Evolutionary conservation across 1,139 yeast species (phyloP), one percentile per base, ranked within the genome.

Genomic region (Wickerhamiella pararugosa): DNA sequence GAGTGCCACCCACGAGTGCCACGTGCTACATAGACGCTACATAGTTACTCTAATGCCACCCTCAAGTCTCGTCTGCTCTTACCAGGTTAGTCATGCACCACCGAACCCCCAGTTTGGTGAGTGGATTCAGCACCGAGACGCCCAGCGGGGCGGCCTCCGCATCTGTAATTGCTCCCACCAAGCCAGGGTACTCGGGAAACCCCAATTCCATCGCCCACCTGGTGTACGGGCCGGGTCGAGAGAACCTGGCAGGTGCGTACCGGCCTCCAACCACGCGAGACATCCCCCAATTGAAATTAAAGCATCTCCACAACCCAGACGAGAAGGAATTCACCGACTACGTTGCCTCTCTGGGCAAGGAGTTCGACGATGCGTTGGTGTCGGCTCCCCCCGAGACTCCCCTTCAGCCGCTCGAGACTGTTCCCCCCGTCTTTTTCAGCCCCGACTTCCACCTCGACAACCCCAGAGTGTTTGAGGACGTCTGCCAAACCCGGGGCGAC

Each of bases 401-500:
- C 21, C 35, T 10, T 41, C 48, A 28, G 32, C 30, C 25, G 32
- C 38, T 62, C 28, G 53, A 63, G 2, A 53, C 67, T 1, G 73
- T 90, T 3, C 97, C 98, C 0, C 60, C 63, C 4, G 74, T 83
- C 2, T 92, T 74, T 53, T 75, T 79, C 47, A 74, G 71, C 33
- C 65, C 71, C 5, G 71, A 77, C 41, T 90, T 90, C 60, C 70
- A 84, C 49, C 66, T 90, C 34, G 96, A 90, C 55, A 86, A 92
- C 56, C 96, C 96, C 4, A 67, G 95, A 45, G 70, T 79, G 1
- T 90, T 90, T 60, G 76, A 36, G 6, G 50, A 47, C 21, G 43
- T 45, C 21, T 47, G 42, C 21, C 49, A 47, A 31, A 42, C 48
- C 10, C 21, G 21, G 21, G 53, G 59, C 50, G 46, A 58, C 43